phyloP scores from a whole-genome alignment of 2,329 filamentous ascomycete species.

The Podosphaera fusca region DNA sequence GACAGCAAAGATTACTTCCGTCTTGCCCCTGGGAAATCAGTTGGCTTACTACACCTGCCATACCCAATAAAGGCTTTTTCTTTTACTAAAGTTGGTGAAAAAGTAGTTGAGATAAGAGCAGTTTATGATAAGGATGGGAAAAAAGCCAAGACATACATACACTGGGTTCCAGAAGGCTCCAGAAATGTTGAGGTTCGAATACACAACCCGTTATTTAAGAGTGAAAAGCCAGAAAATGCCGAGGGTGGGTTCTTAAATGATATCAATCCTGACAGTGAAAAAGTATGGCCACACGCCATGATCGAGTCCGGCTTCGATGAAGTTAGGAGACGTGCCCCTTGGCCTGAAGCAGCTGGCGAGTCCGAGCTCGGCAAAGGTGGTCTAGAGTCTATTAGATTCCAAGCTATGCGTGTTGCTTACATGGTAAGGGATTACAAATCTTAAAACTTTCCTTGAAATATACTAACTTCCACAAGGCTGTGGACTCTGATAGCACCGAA shows the following conservation, averaged over 20 bases:
- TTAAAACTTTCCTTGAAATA: background rate
- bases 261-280: constrained; percentile 64
- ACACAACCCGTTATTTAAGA: constrained; percentile 69
- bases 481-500: constrained; percentile 57
- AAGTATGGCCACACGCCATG: constrained; percentile 54
- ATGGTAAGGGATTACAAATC: constrained; percentile 11
- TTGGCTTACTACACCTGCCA: constrained; percentile 49
- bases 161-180: constrained; percentile 61
- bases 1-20: constrained; percentile 57
- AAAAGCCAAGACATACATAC: constrained; percentile 63
- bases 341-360: constrained; percentile 54
- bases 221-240: constrained; percentile 54
- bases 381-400: constrained; percentile 63
- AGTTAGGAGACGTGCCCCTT: constrained; percentile 48
- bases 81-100: constrained; percentile 41
- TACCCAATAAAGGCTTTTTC: constrained; percentile 45
- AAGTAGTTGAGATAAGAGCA: constrained; percentile 42
- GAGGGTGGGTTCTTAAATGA: constrained; percentile 65
- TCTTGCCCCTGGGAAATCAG: constrained; percentile 49
- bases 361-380: constrained; percentile 35
- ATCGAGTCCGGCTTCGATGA: constrained; percentile 70
- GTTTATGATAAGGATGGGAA: constrained; percentile 47
- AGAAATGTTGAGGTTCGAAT: constrained; percentile 52
- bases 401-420: constrained; percentile 73
- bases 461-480: constrained; percentile 20